Evolutionary conservation across 2,329 filamentous ascomycete species (phyloP).

Genomic region (Aspergillus persii): DNA sequence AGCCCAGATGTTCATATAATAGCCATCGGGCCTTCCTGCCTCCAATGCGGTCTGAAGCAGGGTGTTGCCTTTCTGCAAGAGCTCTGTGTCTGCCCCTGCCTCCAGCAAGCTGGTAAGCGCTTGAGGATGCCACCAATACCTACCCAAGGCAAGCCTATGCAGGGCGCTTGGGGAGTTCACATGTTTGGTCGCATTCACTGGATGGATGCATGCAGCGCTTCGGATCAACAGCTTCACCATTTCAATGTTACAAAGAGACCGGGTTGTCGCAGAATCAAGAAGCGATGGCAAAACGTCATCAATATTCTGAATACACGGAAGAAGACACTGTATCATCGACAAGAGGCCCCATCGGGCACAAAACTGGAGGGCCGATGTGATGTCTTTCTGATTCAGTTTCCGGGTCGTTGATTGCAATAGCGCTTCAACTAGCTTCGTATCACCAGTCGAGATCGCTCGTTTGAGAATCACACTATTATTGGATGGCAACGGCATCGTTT

Average conservation of each 20-base stretch:
- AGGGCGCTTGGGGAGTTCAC: not conserved
- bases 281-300: not conserved
- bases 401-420: not conserved
- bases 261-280: not conserved
- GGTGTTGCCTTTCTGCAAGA: not conserved
- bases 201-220: not conserved
- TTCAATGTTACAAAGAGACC: not conserved
- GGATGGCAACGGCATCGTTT: not conserved
- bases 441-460: not conserved
- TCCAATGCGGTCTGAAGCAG: conserved; percentile 1
- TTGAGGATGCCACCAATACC: not conserved
- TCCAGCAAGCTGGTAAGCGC: not conserved
- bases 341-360: not conserved
- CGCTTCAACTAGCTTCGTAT: not conserved
- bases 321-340: not conserved
- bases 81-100: not conserved
- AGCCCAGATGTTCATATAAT: not conserved
- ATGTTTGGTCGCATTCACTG: too few species aligned
- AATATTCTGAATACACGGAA: not conserved
- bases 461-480: not conserved
- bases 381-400: not conserved
- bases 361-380: not conserved
- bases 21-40: not conserved
- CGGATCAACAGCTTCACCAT: not conserved
- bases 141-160: not conserved